Evolutionary conservation across 352 stramenopile species (phyloP).

Genomic region (Hyaloperonospora brassicae): DNA sequence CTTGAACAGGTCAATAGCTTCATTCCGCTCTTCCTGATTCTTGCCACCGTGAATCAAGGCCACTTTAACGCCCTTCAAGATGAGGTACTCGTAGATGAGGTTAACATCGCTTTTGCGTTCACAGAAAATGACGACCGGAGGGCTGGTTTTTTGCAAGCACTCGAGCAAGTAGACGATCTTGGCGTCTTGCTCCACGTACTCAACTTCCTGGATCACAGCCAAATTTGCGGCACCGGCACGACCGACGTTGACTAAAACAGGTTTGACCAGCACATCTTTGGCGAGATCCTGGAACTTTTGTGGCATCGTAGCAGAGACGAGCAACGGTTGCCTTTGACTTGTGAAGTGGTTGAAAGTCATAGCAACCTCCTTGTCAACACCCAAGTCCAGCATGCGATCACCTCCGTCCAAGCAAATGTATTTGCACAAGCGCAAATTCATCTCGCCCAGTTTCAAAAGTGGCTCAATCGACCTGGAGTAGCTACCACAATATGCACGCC

Average conservation of each 20-base stretch:
- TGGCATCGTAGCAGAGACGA: constrained; percentile 98
- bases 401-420: constrained; percentile 98
- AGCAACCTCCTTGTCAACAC: constrained; percentile 87
- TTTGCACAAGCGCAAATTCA: constrained; percentile 91
- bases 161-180: constrained; percentile 99
- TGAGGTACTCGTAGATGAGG: constrained; percentile 98
- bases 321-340: constrained; percentile 95
- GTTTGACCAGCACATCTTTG: constrained; percentile 91
- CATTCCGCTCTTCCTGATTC: constrained; percentile 95
- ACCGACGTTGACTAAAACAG: constrained; percentile 97
- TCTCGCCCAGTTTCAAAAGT: constrained; percentile 92
- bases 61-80: constrained; percentile 94
- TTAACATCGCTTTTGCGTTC: constrained; percentile 96
- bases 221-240: constrained; percentile 96
- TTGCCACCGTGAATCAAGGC: constrained; percentile 97
- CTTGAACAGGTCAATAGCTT: constrained; percentile 95
- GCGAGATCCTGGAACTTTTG: constrained; percentile 99
- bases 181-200: constrained; percentile 98
- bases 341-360: constrained; percentile 98
- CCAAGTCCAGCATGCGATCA: constrained; percentile 96
- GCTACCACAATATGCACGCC: constrained; percentile 96
- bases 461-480: constrained; percentile 93
- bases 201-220: constrained; percentile 98
- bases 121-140: constrained; percentile 97
- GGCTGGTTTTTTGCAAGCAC: constrained; percentile 97